A percentile compares a stretch with the other conserved stretches of the same genome.
These are phyloP conservation scores for Epichloe bromicola DNA, from an alignment of 2,329 filamentous ascomycete genomes.

Conservation along the genomic window DNA sequence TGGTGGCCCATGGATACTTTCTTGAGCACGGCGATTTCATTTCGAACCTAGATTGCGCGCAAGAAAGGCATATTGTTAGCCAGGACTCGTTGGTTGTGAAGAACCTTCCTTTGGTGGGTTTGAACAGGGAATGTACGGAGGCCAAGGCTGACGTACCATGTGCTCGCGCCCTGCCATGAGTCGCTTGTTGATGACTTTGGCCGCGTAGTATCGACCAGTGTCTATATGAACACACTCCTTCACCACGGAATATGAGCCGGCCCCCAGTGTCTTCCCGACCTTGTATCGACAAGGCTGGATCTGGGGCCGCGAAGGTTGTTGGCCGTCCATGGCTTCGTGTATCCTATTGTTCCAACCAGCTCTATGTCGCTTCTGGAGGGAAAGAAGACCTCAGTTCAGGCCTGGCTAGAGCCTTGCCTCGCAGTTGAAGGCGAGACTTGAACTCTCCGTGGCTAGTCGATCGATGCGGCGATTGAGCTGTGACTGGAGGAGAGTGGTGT, in stretches of 20 bases:
- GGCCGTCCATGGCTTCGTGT: constrained; percentile 12
- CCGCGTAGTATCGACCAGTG: constrained; percentile 93
- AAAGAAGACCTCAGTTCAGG: background rate
- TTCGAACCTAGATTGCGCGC: constrained; percentile 54
- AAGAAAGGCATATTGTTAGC: background rate
- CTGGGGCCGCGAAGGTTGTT: constrained; percentile 35
- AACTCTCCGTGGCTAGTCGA: background rate
- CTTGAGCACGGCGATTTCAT: constrained; percentile 95
- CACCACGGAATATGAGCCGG: constrained; percentile 94
- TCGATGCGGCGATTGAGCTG: background rate
- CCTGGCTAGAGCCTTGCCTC: background rate
- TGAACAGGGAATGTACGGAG: background rate
- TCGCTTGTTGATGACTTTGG: constrained; percentile 98
- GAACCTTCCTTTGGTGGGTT: background rate
- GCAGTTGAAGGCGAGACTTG: background rate
- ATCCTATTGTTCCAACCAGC: background rate
- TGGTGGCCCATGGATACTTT: constrained; percentile 98
- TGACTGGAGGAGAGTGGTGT: background rate
- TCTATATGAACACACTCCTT: constrained; percentile 99
- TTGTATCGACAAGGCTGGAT: constrained; percentile 97
- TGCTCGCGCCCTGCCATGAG: constrained; percentile 96
- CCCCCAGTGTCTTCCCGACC: constrained; percentile 92
- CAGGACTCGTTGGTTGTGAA: background rate
- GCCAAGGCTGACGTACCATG: constrained; percentile 53
- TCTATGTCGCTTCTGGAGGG: background rate